A percentile compares a stretch with the other conserved stretches of the same genome.
These are phyloP conservation scores for Lachancea quebecensis DNA, from an alignment of 805 yeast species.

Conservation along the genomic window DNA sequence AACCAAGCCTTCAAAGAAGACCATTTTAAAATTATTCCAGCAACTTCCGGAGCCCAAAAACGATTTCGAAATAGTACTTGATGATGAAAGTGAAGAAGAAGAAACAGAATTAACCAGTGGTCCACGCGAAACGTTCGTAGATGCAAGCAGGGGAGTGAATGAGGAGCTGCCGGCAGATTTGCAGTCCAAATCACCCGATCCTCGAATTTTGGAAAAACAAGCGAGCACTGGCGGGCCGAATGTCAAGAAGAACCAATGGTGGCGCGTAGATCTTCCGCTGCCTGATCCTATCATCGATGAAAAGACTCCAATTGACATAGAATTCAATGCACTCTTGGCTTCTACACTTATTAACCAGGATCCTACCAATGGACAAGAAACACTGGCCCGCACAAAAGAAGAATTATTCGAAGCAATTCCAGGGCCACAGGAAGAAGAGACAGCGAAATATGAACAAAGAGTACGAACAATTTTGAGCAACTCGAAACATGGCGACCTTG, in stretches of 20 bases:
- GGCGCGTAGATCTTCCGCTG: constrained; percentile 6
- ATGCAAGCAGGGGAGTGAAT: no score
- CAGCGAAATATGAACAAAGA: neutral
- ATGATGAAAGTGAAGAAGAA: constrained; percentile 20
- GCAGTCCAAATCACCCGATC: no score
- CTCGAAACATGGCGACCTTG: neutral
- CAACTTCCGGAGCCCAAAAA: constrained; percentile 39
- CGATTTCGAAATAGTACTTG: constrained; percentile 38
- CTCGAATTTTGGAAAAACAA: no score
- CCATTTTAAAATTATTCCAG: constrained; percentile 22
- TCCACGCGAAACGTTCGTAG: neutral
- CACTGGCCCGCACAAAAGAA: neutral
- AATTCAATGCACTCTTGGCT: constrained; percentile 19
- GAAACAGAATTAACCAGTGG: neutral
- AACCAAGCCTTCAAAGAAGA: neutral
- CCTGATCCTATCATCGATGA: constrained; percentile 18
- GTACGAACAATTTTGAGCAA: neutral
- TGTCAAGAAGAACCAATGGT: no score
- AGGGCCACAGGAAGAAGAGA: neutral
- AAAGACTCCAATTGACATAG: constrained; percentile 13
- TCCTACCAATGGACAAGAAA: neutral
- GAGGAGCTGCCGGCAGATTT: no score
- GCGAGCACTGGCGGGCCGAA: no score
- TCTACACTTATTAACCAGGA: neutral
- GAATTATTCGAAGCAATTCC: neutral